phyloP scores from a whole-genome alignment of 2,329 filamentous ascomycete genomes.

The Aspergillus pseudonomiae region DNA sequence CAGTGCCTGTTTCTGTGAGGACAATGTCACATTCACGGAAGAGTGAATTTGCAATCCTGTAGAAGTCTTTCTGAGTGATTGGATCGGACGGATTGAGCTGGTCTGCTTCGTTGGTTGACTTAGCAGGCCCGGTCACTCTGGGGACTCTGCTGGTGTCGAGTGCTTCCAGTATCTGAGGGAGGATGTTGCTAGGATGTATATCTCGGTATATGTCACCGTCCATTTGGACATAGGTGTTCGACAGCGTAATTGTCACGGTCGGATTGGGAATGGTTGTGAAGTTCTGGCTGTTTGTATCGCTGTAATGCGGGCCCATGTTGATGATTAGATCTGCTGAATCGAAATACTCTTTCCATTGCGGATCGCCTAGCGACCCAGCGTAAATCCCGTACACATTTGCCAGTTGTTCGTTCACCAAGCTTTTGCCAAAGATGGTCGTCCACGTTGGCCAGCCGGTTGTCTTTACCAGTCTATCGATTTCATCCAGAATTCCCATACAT shows the following conservation, averaged over 20 bases:
- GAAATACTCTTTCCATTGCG: slow-evolving; percentile 29
- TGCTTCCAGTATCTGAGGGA: slow-evolving; percentile 68
- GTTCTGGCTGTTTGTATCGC: slow-evolving; percentile 60
- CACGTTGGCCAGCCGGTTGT: slow-evolving; percentile 52
- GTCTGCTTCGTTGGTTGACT: slow-evolving; percentile 29
- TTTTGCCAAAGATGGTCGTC: slow-evolving; percentile 54
- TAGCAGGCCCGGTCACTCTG: slow-evolving; percentile 42
- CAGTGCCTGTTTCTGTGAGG: slow-evolving; percentile 62
- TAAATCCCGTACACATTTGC: slow-evolving; percentile 55
- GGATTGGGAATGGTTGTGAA: slow-evolving; percentile 80
- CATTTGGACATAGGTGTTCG: slow-evolving; percentile 72
- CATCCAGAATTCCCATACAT: slow-evolving; percentile 44
- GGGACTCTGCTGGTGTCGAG: slow-evolving; percentile 58
- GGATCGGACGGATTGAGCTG: slow-evolving; percentile 47
- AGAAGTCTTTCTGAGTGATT: slow-evolving; percentile 37
- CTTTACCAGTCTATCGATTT: slow-evolving; percentile 48
- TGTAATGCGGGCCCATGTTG: slow-evolving; percentile 37
- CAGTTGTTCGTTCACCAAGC: slow-evolving; percentile 52
- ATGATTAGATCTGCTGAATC: slow-evolving; percentile 44
- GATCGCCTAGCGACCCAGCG: slow-evolving; percentile 45
- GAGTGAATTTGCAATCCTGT: slow-evolving; percentile 50
- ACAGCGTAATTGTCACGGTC: slow-evolving; percentile 78
- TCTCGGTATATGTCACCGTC: slow-evolving; percentile 72
- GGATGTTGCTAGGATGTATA: slow-evolving; percentile 75
- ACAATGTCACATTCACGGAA: slow-evolving; percentile 58